phyloP scores from a whole-genome alignment of 148 eudicot species.

The Fagopyrum esculentum region DNA sequence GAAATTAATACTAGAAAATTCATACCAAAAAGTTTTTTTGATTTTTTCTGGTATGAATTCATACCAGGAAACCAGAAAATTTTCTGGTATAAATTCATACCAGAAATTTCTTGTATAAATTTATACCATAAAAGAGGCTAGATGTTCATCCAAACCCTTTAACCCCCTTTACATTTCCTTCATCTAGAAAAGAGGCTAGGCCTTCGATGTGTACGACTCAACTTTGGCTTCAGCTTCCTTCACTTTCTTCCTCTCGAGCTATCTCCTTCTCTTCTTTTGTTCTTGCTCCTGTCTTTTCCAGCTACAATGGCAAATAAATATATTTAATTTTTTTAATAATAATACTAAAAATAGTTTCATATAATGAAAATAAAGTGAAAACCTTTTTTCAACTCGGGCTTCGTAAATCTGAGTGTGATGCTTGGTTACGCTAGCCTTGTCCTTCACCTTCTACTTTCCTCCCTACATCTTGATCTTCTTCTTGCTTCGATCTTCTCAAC shows the following conservation, averaged over 20 bases:
- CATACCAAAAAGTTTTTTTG: no score
- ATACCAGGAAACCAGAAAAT: no score
- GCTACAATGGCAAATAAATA: slow-evolving; percentile 11
- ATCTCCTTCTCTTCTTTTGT: slow-evolving; percentile 48
- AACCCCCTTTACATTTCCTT: no score
- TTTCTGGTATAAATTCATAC: no score
- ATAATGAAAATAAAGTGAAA: neutral
- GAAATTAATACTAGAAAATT: no score
- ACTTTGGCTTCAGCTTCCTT: slow-evolving; percentile 79
- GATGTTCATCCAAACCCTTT: no score
- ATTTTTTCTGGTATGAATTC: no score
- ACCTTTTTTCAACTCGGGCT: slow-evolving; percentile 49
- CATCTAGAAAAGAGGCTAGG: neutral
- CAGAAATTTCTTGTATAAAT: no score
- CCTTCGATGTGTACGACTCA: slow-evolving; percentile 45
- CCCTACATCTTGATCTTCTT: slow-evolving; percentile 30
- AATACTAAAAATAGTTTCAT: no score
- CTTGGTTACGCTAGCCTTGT: slow-evolving; percentile 55
- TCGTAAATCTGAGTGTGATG: slow-evolving; percentile 35
- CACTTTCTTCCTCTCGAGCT: slow-evolving; percentile 49
- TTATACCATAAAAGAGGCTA: no score
- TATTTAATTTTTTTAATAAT: neutral
- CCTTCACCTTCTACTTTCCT: slow-evolving; percentile 53
- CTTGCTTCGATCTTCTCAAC: neutral
- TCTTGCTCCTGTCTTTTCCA: slow-evolving; percentile 43